phyloP scores from a whole-genome alignment of 2,329 filamentous ascomycete species.

The Plenodomus biglobosus region DNA sequence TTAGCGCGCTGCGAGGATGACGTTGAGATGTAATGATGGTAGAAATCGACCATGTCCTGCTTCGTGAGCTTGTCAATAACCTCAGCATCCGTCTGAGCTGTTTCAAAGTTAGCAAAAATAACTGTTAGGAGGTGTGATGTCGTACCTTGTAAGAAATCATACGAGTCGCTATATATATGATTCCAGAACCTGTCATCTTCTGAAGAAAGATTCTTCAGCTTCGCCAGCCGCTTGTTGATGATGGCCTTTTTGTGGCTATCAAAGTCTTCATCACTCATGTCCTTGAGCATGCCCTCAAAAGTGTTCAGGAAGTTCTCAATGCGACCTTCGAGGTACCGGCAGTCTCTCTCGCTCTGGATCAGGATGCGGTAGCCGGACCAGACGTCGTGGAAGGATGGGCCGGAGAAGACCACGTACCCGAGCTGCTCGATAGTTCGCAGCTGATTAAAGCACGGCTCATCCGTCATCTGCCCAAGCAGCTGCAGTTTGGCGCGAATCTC shows the following conservation, averaged over 20 bases:
- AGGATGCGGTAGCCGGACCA: constrained; percentile 80
- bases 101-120: constrained; percentile 5
- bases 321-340: constrained; percentile 79
- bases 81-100: constrained; percentile 74
- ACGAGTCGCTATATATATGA: constrained; percentile 82
- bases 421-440: constrained; percentile 96
- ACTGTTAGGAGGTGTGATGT: constrained; percentile 11
- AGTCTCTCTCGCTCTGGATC: constrained; percentile 87
- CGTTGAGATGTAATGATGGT: constrained; percentile 72
- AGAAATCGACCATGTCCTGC: constrained; percentile 78
- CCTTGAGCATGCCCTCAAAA: constrained; percentile 66
- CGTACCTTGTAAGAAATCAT: constrained; percentile 84
- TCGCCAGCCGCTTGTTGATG: constrained; percentile 83
- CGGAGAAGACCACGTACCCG: constrained; percentile 93
- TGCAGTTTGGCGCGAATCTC: constrained; percentile 72
- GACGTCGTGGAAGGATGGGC: constrained; percentile 71
- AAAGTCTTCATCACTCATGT: constrained; percentile 82
- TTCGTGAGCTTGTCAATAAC: constrained; percentile 75
- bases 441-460: constrained; percentile 93
- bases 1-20: constrained; percentile 75
- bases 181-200: constrained; percentile 82
- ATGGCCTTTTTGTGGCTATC: constrained; percentile 89
- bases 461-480: constrained; percentile 83
- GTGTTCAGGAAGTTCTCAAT: constrained; percentile 80
- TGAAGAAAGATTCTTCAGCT: constrained; percentile 85